Conservation (phyloP, 139 green algal species). For the Tetradesmus obliquus region DNA sequence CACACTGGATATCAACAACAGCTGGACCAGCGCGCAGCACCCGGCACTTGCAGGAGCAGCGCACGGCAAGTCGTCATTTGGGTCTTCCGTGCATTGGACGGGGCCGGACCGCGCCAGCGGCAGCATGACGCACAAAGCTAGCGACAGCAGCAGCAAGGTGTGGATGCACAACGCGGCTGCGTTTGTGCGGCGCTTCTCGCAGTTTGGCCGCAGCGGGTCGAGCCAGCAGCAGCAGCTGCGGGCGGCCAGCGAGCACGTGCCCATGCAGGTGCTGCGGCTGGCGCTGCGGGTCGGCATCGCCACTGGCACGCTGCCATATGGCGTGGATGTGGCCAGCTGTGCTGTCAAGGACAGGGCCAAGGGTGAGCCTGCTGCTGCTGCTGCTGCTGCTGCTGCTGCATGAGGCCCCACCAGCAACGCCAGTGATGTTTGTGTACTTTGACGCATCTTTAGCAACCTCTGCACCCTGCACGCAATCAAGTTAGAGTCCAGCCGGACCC, state of each 20-base stretch:
- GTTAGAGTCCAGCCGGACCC: too few species aligned
- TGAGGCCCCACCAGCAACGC: not conserved
- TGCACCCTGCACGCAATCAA: too few species aligned
- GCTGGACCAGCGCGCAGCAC: not conserved
- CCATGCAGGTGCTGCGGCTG: not conserved
- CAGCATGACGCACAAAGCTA: not conserved
- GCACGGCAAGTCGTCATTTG: not conserved
- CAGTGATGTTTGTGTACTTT: not conserved
- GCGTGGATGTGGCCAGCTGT: not conserved
- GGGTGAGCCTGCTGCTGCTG: not conserved
- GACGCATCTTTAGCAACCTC: not conserved
- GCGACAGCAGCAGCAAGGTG: not conserved
- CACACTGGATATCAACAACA: not conserved
- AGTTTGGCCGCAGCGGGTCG: not conserved
- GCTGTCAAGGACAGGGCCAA: not conserved
- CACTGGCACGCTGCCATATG: slow-evolving; percentile 11
- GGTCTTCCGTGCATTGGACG: not conserved
- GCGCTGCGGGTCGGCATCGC: not conserved
- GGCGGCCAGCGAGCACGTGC: not conserved
- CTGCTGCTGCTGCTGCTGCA: not conserved
- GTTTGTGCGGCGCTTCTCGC: not conserved
- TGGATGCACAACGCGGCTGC: not conserved
- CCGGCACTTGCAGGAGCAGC: not conserved
- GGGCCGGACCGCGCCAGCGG: not conserved
- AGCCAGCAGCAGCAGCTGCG: not conserved